A percentile compares a stretch with the other conserved stretches of the same genome.
These are phyloP conservation scores for Tetrapisispora arboricola DNA, from an alignment of 805 yeast genomes.

Conservation along the genomic window DNA sequence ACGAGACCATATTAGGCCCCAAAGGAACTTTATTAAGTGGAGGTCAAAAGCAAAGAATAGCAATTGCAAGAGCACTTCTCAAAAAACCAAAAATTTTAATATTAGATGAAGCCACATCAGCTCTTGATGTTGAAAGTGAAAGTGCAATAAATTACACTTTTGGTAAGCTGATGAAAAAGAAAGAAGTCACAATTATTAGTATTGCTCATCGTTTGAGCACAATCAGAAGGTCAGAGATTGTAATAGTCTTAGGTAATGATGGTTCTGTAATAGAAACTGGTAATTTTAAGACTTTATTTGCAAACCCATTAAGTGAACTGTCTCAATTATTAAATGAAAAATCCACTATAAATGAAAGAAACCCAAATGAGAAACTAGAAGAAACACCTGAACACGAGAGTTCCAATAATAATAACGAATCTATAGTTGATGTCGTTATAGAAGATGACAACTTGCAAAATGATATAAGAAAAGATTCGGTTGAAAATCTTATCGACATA, in stretches of 20 bases:
- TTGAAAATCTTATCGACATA: background rate
- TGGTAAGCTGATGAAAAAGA: conserved; percentile 46
- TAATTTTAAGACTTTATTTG: conserved; percentile 44
- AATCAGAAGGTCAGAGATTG: conserved; percentile 72
- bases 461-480: background rate
- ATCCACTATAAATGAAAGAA: conserved; percentile 12
- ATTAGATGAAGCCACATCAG: conserved; percentile 86
- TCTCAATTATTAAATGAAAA: conserved; percentile 33
- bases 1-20: conserved; percentile 60
- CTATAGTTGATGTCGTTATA: background rate
- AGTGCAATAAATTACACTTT: conserved; percentile 75
- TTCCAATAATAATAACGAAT: background rate
- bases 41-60: conserved; percentile 83
- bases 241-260: conserved; percentile 72
- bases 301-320: conserved; percentile 34
- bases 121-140: conserved; percentile 66
- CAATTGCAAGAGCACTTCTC: conserved; percentile 76
- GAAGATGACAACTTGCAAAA: background rate
- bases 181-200: conserved; percentile 67
- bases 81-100: conserved; percentile 62
- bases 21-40: conserved; percentile 67
- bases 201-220: conserved; percentile 93
- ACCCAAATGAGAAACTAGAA: conserved; percentile 1
- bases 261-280: conserved; percentile 79
- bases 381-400: background rate